A percentile compares a stretch with the other conserved stretches of the same genome.
Evolutionary conservation across 371 early-diverging fungal genomes (phyloP).

Genomic region (Mortierella sp.): DNA sequence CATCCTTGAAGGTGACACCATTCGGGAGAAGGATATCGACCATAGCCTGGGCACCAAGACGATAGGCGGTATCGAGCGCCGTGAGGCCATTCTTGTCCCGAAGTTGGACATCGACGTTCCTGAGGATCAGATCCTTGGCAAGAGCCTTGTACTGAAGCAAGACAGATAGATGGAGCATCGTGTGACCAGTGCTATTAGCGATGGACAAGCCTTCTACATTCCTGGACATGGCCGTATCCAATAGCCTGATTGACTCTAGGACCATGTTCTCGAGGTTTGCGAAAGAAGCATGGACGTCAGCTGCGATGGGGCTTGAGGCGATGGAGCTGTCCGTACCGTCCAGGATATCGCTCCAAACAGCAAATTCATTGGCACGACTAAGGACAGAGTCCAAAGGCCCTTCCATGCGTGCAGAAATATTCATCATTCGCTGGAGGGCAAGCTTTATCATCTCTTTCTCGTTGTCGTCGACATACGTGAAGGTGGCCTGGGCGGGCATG

Average conservation of each 20-base stretch:
- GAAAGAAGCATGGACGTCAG: neutral
- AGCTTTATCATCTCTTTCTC: conserved; percentile 44
- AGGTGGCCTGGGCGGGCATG: conserved; percentile 16
- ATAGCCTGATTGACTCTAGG: conserved; percentile 26
- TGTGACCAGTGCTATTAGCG: conserved; percentile 38
- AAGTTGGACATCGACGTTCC: conserved; percentile 16
- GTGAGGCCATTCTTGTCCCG: conserved; percentile 45
- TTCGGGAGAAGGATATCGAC: conserved; percentile 16
- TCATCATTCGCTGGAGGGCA: conserved; percentile 49
- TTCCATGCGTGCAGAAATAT: conserved; percentile 32
- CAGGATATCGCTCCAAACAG: conserved; percentile 38
- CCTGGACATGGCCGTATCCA: conserved; percentile 26
- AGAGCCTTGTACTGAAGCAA: conserved; percentile 21
- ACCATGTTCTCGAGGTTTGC: conserved; percentile 38
- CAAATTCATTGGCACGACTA: conserved; percentile 32
- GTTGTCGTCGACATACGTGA: conserved; percentile 50
- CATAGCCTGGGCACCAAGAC: conserved; percentile 12
- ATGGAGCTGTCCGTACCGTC: conserved; percentile 2
- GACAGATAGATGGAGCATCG: conserved; percentile 46
- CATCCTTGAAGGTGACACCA: conserved; percentile 4
- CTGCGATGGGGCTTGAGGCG: neutral
- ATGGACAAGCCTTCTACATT: conserved; percentile 23
- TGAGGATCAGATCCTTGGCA: conserved; percentile 23
- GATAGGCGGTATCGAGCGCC: conserved; percentile 36
- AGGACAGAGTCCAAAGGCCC: conserved; percentile 35